Conservation (phyloP, 2,329 filamentous ascomycete species). For the Arthrobotrys entomopaga region DNA sequence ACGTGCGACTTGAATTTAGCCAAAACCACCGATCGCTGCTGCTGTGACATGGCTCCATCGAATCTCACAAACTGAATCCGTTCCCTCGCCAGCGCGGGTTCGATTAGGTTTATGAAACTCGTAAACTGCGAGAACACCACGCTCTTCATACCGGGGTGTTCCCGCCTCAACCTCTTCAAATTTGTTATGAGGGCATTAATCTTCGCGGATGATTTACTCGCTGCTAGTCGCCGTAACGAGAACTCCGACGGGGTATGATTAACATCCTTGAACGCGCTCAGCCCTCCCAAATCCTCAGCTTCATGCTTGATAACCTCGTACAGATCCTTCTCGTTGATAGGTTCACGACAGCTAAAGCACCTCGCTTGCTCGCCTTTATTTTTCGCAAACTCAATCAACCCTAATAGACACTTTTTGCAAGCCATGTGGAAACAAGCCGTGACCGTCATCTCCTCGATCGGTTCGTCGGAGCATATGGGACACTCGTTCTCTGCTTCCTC, state of each 20-base stretch:
- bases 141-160: slow-evolving; percentile 78
- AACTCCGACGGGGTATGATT: slow-evolving; percentile 65
- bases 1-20: slow-evolving; percentile 73
- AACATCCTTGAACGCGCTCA: slow-evolving; percentile 60
- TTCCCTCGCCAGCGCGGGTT: slow-evolving; percentile 72
- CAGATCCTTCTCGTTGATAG: slow-evolving; percentile 82
- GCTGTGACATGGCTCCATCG: slow-evolving; percentile 89
- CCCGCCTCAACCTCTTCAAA: slow-evolving; percentile 74
- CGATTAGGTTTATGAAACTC: slow-evolving; percentile 90
- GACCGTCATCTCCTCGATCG: slow-evolving; percentile 92
- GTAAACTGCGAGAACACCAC: slow-evolving; percentile 98
- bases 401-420: slow-evolving; percentile 90
- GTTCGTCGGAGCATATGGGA: slow-evolving; percentile 92
- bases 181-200: slow-evolving; percentile 81
- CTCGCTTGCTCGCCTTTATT: slow-evolving; percentile 77
- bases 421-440: slow-evolving; percentile 98
- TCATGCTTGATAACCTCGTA: slow-evolving; percentile 92
- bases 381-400: slow-evolving; percentile 74
- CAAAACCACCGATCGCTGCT: slow-evolving; percentile 81
- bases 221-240: slow-evolving; percentile 68
- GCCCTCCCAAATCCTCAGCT: slow-evolving; percentile 62
- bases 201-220: slow-evolving; percentile 82
- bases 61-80: slow-evolving; percentile 83
- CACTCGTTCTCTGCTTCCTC: slow-evolving; percentile 89
- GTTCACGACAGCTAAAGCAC: slow-evolving; percentile 90